These are phyloP conservation scores for Xylaria sp. DNA, from an alignment of 2,329 filamentous ascomycete species.

Conservation along the genomic window DNA sequence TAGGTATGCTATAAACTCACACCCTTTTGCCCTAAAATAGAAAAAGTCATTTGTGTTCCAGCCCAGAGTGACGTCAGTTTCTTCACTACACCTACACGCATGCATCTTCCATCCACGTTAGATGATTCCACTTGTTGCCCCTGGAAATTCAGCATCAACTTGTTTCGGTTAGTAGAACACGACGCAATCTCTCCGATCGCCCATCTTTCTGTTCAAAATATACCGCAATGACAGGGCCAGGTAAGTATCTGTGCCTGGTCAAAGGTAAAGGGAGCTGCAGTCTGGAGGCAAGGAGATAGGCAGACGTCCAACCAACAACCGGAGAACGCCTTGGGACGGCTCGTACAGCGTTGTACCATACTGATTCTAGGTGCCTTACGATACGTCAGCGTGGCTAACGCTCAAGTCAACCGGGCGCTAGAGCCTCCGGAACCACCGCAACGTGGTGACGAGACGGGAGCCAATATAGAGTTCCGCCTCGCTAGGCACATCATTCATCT, in stretches of 20 bases:
- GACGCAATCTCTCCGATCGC: background rate
- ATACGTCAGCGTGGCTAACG: background rate
- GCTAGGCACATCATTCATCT: constrained; percentile 8
- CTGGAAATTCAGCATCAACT: background rate
- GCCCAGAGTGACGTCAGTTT: constrained; percentile 29
- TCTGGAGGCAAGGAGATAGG: background rate
- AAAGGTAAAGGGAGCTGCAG: background rate
- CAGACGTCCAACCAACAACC: background rate
- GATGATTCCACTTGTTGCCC: background rate
- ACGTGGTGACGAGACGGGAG: constrained; percentile 45
- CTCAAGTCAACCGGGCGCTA: background rate
- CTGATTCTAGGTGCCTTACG: background rate
- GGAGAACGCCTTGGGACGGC: background rate
- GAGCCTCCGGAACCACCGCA: constrained; percentile 28
- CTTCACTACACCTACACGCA: background rate
- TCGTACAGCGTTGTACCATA: background rate
- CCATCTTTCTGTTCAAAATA: background rate
- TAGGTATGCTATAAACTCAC: background rate
- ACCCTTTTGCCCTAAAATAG: background rate
- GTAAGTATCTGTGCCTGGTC: background rate
- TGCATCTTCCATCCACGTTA: background rate
- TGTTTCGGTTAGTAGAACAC: background rate
- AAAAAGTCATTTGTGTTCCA: background rate
- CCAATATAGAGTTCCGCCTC: constrained; percentile 23
- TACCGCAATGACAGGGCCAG: background rate